Evolutionary conservation across 2,329 filamentous ascomycete species (phyloP).

Genomic region (Penicillium paneum): DNA sequence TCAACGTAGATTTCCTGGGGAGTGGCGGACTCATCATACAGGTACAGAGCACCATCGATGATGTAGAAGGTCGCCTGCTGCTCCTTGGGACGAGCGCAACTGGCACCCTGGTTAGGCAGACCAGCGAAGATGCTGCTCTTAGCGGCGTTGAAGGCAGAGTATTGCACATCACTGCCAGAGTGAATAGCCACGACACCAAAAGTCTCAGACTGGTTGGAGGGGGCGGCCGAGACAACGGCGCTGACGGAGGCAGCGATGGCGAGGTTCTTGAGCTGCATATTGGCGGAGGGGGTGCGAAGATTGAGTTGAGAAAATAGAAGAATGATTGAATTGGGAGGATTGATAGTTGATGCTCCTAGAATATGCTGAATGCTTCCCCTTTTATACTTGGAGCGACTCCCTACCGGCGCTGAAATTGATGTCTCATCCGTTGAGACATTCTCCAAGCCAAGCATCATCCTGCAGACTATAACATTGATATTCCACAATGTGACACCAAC

Average conservation of each 20-base stretch:
- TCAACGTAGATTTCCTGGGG: slow-evolving; percentile 55
- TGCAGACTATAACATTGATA: neutral
- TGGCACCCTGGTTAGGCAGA: slow-evolving; percentile 47
- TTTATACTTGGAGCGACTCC: slow-evolving; percentile 2
- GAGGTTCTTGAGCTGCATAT: slow-evolving; percentile 31
- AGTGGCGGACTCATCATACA: slow-evolving; percentile 47
- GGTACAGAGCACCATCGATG: slow-evolving; percentile 46
- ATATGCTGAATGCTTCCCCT: neutral
- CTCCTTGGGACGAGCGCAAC: slow-evolving; percentile 42
- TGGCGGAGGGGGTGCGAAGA: slow-evolving; percentile 7
- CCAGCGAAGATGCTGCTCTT: slow-evolving; percentile 46
- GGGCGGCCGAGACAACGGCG: slow-evolving; percentile 26
- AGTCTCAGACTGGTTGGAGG: slow-evolving; percentile 28
- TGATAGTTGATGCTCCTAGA: neutral
- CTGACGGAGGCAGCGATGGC: slow-evolving; percentile 31
- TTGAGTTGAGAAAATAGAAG: neutral
- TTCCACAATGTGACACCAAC: slow-evolving; percentile 1
- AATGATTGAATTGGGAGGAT: too few relatives aligned
- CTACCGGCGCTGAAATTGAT: slow-evolving; percentile 1
- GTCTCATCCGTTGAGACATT: slow-evolving; percentile 1
- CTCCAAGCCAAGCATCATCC: neutral
- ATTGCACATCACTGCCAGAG: slow-evolving; percentile 52
- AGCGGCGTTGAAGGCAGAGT: slow-evolving; percentile 46
- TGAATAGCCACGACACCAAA: slow-evolving; percentile 54
- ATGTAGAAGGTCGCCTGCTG: slow-evolving; percentile 53